Percentiles rank a stretch among this genome's conserved stretches.
Evolutionary conservation across 148 eudicot species (phyloP).

Genomic region (Diospyros kaki): DNA sequence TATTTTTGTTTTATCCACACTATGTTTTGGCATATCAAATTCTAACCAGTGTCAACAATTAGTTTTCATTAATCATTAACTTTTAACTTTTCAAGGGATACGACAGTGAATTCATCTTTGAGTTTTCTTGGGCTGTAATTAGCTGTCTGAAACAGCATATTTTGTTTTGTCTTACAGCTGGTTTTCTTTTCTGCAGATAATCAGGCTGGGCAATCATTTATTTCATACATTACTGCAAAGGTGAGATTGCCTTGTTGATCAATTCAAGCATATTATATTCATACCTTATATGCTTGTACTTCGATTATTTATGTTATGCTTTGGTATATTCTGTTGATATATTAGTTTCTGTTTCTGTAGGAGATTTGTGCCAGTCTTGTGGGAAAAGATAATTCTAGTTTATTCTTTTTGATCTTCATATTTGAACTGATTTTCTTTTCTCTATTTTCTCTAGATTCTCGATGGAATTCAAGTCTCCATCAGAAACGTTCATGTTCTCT

Average conservation of each 20-base stretch:
- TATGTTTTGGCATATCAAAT: no score
- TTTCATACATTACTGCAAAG: slow-evolving; percentile 85
- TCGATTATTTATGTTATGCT: slow-evolving; percentile 10
- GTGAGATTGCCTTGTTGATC: slow-evolving; percentile 29
- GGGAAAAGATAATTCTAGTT: slow-evolving; percentile 1
- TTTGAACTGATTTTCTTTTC: slow-evolving; percentile 6
- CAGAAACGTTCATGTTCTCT: slow-evolving; percentile 77
- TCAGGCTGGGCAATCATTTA: slow-evolving; percentile 79
- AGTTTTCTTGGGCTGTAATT: neutral
- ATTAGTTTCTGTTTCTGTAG: neutral
- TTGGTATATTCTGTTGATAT: neutral
- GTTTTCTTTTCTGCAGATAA: slow-evolving; percentile 49
- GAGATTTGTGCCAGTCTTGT: neutral
- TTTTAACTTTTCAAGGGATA: neutral
- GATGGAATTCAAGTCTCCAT: slow-evolving; percentile 89
- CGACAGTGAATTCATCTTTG: neutral
- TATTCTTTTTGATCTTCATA: neutral
- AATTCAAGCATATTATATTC: neutral
- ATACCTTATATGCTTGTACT: neutral
- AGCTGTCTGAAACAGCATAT: no score
- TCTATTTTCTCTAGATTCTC: slow-evolving; percentile 53
- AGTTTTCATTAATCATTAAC: neutral
- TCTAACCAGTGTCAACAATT: neutral
- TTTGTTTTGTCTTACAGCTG: slow-evolving; percentile 5
- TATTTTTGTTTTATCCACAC: no score